Conservation (phyloP, 2,329 filamentous ascomycete genomes). For the Aspergillus amoenus region DNA sequence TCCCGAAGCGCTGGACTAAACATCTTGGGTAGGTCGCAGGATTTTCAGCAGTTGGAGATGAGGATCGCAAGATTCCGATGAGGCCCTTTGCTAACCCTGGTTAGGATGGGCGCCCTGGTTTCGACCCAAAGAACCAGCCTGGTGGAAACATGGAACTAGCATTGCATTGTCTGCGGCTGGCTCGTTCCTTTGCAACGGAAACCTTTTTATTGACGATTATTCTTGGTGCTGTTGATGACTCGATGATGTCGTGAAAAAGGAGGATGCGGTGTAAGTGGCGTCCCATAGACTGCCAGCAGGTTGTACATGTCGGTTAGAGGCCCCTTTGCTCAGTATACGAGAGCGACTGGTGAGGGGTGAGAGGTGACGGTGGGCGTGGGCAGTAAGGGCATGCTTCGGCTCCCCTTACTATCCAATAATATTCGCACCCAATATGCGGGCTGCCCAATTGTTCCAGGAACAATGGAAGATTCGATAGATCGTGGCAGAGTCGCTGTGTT, state of each 20-base stretch:
- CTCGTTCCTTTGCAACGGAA: neutral
- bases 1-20: neutral
- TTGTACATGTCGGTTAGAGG: neutral
- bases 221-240: too few relatives aligned
- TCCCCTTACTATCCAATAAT: neutral
- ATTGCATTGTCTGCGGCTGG: neutral
- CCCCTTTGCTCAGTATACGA: too few relatives aligned
- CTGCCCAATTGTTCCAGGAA: slow-evolving; percentile 2
- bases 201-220: neutral
- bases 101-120: neutral
- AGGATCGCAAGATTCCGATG: neutral
- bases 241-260: neutral
- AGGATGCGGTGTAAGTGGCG: neutral
- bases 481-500: neutral
- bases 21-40: neutral
- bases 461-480: slow-evolving; percentile 3
- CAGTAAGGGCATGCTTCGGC: neutral
- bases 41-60: neutral
- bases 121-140: neutral
- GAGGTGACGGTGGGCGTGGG: neutral
- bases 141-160: neutral
- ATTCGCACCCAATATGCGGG: neutral
- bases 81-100: neutral
- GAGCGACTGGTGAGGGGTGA: too few relatives aligned
- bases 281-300: neutral